A percentile compares a stretch with the other conserved stretches of the same genome.
phyloP scores from a whole-genome alignment of 192 early-diverging fungal species.

The Diversispora epigaea region DNA sequence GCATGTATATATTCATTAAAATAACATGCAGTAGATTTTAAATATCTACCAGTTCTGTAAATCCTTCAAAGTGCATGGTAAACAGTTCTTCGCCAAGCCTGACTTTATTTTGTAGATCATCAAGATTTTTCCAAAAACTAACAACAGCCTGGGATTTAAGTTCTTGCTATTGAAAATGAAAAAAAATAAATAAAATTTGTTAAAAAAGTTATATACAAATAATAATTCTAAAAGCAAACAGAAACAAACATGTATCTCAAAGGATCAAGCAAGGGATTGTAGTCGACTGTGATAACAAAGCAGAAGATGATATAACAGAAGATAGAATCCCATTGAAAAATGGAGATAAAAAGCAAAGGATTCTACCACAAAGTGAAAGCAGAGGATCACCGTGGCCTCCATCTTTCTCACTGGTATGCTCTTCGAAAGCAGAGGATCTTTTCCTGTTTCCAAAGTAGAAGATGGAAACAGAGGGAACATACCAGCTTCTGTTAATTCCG shows the following conservation, averaged over 20 bases:
- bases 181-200: no score
- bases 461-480: no score
- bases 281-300: background rate
- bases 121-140: constrained; percentile 1
- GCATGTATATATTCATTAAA: background rate
- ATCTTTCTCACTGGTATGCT: constrained; percentile 6
- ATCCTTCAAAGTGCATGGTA: constrained; percentile 16
- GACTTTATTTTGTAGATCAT: constrained; percentile 1
- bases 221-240: background rate
- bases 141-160: background rate
- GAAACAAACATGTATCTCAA: background rate
- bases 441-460: no score
- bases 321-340: constrained; percentile 15
- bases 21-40: background rate
- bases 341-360: background rate
- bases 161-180: background rate
- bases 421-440: constrained; percentile 23
- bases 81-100: background rate
- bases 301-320: constrained; percentile 11
- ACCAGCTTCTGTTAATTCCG: no score
- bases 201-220: constrained; percentile 1
- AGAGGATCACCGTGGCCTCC: constrained; percentile 16
- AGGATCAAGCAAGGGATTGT: constrained; percentile 5
- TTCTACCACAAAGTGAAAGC: constrained; percentile 26
- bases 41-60: constrained; percentile 11